Conservation (phyloP, 2,329 filamentous ascomycete species). For the Pseudopyricularia javanii region DNA sequence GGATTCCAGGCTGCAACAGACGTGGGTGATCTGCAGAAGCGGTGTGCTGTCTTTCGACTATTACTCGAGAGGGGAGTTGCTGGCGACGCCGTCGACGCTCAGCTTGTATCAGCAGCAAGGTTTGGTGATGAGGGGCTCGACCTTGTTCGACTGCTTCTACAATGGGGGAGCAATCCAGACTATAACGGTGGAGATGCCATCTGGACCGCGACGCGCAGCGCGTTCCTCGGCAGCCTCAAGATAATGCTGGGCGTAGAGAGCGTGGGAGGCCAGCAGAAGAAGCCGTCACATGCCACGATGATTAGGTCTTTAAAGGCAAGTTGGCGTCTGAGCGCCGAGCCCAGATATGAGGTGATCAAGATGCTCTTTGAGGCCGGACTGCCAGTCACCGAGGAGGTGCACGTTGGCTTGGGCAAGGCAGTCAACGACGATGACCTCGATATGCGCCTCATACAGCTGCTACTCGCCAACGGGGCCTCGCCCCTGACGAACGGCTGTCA, state of each 20-base stretch:
- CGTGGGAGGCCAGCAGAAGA: constrained; percentile 27
- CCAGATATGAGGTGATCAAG: constrained; percentile 31
- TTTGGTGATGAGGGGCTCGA: constrained; percentile 35
- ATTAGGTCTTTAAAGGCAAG: constrained; percentile 38
- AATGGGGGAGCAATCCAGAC: constrained; percentile 41
- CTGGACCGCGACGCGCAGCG: constrained; percentile 38
- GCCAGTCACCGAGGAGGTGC: constrained; percentile 32
- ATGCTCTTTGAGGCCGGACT: constrained; percentile 41
- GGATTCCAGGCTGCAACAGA: constrained; percentile 44
- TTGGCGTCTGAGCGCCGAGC: constrained; percentile 36
- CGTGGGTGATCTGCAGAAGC: constrained; percentile 33
- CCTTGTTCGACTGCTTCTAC: constrained; percentile 36
- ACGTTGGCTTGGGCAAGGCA: constrained; percentile 35
- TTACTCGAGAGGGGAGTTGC: constrained; percentile 36
- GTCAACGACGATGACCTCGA: constrained; percentile 38
- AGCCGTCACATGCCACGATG: constrained; percentile 33
- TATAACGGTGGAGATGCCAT: constrained; percentile 42
- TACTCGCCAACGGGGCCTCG: constrained; percentile 39
- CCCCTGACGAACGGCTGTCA: constrained; percentile 35
- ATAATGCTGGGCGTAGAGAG: constrained; percentile 36
- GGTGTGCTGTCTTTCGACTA: constrained; percentile 35
- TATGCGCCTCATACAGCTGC: constrained; percentile 29
- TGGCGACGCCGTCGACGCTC: constrained; percentile 37
- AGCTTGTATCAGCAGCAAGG: constrained; percentile 39
- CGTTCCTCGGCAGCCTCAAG: constrained; percentile 35